Percentiles rank a stretch among this genome's conserved stretches.
phyloP scores from a whole-genome alignment of 2,329 filamentous ascomycete genomes.

The Fusarium mexicanum region DNA sequence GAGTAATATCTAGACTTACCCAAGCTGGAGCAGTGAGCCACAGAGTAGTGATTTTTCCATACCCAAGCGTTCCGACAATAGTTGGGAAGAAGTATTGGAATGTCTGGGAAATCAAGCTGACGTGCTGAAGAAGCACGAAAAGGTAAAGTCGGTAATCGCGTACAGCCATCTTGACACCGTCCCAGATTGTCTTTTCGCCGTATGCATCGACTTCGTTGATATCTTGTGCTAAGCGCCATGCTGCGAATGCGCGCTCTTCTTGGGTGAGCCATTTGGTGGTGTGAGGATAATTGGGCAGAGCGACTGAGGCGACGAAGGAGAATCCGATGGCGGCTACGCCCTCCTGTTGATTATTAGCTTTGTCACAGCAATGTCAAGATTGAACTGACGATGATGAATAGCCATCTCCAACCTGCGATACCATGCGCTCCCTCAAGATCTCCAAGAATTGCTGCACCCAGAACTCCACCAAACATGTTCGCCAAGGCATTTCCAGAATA shows the following conservation, averaged over 20 bases:
- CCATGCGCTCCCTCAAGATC: slow-evolving; percentile 58
- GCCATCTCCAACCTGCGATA: slow-evolving; percentile 70
- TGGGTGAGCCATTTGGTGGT: slow-evolving; percentile 62
- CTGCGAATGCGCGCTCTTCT: slow-evolving; percentile 62
- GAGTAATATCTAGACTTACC: slow-evolving; percentile 43
- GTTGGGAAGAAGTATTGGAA: slow-evolving; percentile 75
- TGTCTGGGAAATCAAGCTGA: slow-evolving; percentile 61
- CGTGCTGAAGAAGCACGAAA: slow-evolving; percentile 64
- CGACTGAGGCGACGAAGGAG: slow-evolving; percentile 47
- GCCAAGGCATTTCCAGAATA: slow-evolving; percentile 66
- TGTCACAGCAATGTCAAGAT: accelerated
- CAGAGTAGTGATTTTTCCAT: slow-evolving; percentile 62
- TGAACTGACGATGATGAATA: slow-evolving; percentile 66
- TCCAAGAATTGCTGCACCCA: slow-evolving; percentile 60
- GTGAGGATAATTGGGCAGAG: slow-evolving; percentile 63
- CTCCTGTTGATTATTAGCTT: slow-evolving; percentile 37
- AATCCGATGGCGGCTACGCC: slow-evolving; percentile 53
- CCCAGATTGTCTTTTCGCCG: slow-evolving; percentile 49
- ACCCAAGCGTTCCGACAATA: slow-evolving; percentile 70
- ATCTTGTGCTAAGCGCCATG: slow-evolving; percentile 61
- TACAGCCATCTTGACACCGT: slow-evolving; percentile 59
- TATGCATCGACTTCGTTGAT: slow-evolving; percentile 57
- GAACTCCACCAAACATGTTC: slow-evolving; percentile 61
- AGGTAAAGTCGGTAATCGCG: slow-evolving; percentile 62
- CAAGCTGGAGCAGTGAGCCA: slow-evolving; percentile 68